Evolutionary conservation across 805 yeast genomes (phyloP).

Genomic region (Candida ponderosae): DNA sequence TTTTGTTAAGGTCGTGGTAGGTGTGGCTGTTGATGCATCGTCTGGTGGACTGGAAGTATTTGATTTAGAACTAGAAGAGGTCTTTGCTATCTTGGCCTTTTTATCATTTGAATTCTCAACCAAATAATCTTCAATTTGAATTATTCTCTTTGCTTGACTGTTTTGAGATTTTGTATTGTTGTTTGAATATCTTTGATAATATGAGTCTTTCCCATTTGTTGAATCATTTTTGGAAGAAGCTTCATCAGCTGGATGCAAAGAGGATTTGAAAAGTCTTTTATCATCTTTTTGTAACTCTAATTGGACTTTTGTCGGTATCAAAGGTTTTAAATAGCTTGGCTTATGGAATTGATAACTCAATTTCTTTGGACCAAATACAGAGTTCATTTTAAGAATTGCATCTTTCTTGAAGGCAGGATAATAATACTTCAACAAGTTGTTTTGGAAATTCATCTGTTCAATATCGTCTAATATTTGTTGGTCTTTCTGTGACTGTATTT

Average conservation of each 20-base stretch:
- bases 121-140: too few species aligned
- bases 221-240: constrained; percentile 8
- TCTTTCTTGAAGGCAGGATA: constrained; percentile 58
- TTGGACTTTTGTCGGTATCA: constrained; percentile 50
- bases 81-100: too few species aligned
- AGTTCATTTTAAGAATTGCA: constrained; percentile 54
- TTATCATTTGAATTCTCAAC: too few species aligned
- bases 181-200: background rate
- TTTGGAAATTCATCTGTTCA: constrained; percentile 19
- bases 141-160: background rate
- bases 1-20: too few species aligned
- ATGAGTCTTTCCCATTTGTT: constrained; percentile 7
- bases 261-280: constrained; percentile 39
- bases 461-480: constrained; percentile 12
- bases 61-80: too few species aligned
- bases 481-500: background rate
- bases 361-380: constrained; percentile 59
- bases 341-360: constrained; percentile 42
- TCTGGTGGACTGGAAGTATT: too few species aligned
- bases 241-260: constrained; percentile 9
- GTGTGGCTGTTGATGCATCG: too few species aligned
- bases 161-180: constrained; percentile 3
- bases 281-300: constrained; percentile 63
- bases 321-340: constrained; percentile 13
- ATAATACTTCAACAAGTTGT: constrained; percentile 33